phyloP scores from a whole-genome alignment of 345 rosid genomes.

The Acer negundo region DNA sequence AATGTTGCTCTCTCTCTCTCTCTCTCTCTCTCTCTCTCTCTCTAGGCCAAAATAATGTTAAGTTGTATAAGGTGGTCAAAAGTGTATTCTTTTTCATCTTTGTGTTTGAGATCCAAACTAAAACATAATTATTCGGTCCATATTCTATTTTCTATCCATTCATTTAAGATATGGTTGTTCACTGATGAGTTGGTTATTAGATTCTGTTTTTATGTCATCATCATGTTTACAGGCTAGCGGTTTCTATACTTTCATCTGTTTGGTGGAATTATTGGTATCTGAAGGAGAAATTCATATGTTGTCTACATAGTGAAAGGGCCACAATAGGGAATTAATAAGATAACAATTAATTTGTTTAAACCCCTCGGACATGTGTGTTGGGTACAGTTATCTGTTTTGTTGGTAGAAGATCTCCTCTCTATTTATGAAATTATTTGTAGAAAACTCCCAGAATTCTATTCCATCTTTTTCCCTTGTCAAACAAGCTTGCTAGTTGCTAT shows the following conservation, averaged over 20 bases:
- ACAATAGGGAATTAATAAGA: neutral
- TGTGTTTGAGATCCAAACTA: neutral
- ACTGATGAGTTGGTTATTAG: neutral
- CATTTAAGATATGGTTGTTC: neutral
- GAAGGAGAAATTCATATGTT: no score
- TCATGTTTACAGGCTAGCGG: neutral
- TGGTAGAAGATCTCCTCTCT: neutral
- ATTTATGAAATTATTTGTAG: neutral
- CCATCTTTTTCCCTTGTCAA: conserved; percentile 6
- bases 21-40: neutral
- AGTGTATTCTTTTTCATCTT: no score
- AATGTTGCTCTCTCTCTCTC: neutral
- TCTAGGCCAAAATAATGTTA: neutral
- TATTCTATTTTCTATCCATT: conserved; percentile 3
- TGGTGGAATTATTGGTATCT: neutral
- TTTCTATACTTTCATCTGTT: neutral
- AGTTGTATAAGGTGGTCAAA: neutral
- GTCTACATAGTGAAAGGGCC: neutral
- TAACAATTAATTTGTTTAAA: neutral
- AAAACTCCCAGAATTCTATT: neutral
- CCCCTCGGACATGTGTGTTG: neutral
- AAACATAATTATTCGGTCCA: neutral
- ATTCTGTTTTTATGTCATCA: neutral
- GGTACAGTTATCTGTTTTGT: neutral
- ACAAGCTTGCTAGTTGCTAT: neutral